These are phyloP conservation scores for Arctium lappa DNA, from an alignment of 129 eudicot species.

Conservation along the genomic window DNA sequence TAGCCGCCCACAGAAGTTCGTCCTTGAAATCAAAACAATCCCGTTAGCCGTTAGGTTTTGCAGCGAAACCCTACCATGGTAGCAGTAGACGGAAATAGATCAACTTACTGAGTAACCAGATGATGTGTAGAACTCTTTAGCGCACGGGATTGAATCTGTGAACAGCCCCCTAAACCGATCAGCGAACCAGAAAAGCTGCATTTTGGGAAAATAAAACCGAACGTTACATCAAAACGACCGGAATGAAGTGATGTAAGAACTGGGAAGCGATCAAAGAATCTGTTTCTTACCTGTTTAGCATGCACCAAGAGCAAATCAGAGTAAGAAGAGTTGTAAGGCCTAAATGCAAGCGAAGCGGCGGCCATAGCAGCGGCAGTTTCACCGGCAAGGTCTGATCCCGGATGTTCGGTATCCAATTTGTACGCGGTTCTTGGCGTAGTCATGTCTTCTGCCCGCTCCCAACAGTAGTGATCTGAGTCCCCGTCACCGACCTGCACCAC, in stretches of 20 bases:
- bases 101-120: conserved; percentile 69
- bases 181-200: conserved; percentile 90
- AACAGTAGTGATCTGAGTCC: conserved; percentile 81
- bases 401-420: conserved; percentile 59
- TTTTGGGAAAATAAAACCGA: background rate
- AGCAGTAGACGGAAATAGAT: background rate
- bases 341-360: conserved; percentile 71
- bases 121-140: conserved; percentile 64
- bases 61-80: background rate
- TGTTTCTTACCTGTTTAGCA: conserved; percentile 60
- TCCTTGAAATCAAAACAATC: conserved; percentile 37
- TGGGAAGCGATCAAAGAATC: background rate
- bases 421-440: conserved; percentile 74
- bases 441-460: conserved; percentile 95
- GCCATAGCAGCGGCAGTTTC: conserved; percentile 97
- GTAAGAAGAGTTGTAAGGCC: conserved; percentile 72
- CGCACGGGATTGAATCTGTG: conserved; percentile 52
- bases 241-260: background rate
- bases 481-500: conserved; percentile 80
- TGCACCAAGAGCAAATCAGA: conserved; percentile 59
- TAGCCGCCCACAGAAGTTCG: conserved; percentile 87
- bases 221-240: conserved; percentile 3
- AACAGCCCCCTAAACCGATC: conserved; percentile 73
- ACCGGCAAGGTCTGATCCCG: conserved; percentile 93
- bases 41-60: background rate